Conservation (phyloP, 129 eudicot genomes). For the Escallonia herrerae region DNA sequence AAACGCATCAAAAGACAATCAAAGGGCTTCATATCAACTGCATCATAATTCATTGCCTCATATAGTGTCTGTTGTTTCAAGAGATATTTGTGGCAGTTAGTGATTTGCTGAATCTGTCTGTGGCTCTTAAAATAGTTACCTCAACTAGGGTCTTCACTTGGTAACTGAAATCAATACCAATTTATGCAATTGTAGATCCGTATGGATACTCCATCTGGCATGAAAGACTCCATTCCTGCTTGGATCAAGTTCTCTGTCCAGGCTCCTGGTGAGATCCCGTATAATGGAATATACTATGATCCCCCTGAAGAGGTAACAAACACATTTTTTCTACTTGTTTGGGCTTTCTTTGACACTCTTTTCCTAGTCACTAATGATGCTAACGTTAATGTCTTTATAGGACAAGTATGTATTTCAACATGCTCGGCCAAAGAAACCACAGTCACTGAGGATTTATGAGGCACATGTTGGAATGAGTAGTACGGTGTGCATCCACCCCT, state of each 20-base stretch:
- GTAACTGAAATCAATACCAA: no score
- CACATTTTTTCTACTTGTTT: not conserved
- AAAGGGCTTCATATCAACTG: no score
- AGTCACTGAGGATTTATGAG: conserved; percentile 89
- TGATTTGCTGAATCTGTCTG: no score
- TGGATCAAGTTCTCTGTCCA: conserved; percentile 97
- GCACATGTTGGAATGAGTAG: conserved; percentile 99
- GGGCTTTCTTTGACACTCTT: not conserved
- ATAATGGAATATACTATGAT: conserved; percentile 92
- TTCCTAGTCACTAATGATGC: conserved; percentile 7
- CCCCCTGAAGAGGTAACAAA: conserved; percentile 93
- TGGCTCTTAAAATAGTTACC: no score
- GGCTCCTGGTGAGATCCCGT: conserved; percentile 95
- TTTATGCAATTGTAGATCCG: conserved; percentile 55
- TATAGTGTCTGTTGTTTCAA: no score
- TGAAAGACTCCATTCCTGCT: conserved; percentile 97
- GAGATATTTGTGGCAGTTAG: no score
- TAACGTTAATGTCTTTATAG: conserved; percentile 33
- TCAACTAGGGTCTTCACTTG: no score
- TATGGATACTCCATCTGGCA: conserved; percentile 97
- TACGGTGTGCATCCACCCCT: conserved; percentile 50
- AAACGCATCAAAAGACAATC: no score
- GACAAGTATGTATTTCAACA: conserved; percentile 77
- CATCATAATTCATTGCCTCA: no score
- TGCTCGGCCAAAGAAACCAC: conserved; percentile 86